phyloP scores from a whole-genome alignment of 805 yeast genomes.

The Candida anglica region DNA sequence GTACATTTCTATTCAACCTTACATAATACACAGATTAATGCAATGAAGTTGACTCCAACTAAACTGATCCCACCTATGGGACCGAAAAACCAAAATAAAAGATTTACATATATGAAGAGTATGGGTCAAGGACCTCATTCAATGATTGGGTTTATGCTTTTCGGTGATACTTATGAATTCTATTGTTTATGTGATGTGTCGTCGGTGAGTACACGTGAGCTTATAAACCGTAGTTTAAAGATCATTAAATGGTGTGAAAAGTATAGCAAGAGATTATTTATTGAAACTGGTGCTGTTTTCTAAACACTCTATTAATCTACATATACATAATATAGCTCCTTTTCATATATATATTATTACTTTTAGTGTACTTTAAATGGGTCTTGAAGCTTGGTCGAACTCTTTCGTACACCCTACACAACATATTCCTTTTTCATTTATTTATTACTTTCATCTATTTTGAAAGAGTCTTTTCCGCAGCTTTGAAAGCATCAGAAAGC shows the following conservation, averaged over 20 bases:
- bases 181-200: slow-evolving; percentile 38
- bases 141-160: slow-evolving; percentile 32
- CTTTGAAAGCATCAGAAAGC: slow-evolving; percentile 52
- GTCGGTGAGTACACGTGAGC: slow-evolving; percentile 47
- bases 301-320: slow-evolving; percentile 7
- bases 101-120: slow-evolving; percentile 47
- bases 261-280: slow-evolving; percentile 67
- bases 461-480: slow-evolving; percentile 47
- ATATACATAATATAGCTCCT: slow-evolving; percentile 3
- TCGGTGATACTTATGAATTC: slow-evolving; percentile 30
- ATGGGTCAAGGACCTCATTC: slow-evolving; percentile 10
- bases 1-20: slow-evolving; percentile 29
- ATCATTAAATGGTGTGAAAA: slow-evolving; percentile 75
- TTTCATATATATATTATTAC: background rate
- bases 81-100: slow-evolving; percentile 21
- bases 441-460: slow-evolving; percentile 17
- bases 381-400: too few species aligned
- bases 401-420: too few species aligned
- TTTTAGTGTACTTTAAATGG: too few species aligned
- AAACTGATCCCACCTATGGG: background rate
- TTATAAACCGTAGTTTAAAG: slow-evolving; percentile 58
- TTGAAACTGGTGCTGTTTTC: slow-evolving; percentile 66
- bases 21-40: slow-evolving; percentile 21
- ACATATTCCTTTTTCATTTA: slow-evolving; percentile 3
- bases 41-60: slow-evolving; percentile 11